A percentile compares a stretch with the other conserved stretches of the same genome.
phyloP scores from a whole-genome alignment of 1,139 yeast genomes.

The Sugiyamaella pinicola region DNA sequence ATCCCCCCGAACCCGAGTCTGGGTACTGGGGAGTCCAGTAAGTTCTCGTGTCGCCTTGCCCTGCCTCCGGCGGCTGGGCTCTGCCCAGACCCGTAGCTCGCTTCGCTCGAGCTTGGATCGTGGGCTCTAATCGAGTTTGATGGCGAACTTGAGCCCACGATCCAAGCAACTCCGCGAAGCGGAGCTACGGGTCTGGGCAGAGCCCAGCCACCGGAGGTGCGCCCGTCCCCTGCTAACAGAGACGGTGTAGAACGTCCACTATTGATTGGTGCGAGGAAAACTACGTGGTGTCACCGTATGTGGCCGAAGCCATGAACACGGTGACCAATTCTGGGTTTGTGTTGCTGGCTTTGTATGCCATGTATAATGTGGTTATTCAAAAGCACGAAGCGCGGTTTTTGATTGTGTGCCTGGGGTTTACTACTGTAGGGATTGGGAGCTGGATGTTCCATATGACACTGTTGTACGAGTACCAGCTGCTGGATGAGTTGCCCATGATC shows the following conservation, averaged over 20 bases:
- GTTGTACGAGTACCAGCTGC: slow-evolving; percentile 79
- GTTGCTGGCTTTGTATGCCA: slow-evolving; percentile 65
- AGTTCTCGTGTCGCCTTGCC: slow-evolving; percentile 20
- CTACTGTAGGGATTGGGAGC: slow-evolving; percentile 86
- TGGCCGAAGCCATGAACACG: slow-evolving; percentile 89
- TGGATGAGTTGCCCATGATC: slow-evolving; percentile 97
- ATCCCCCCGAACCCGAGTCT: slow-evolving; percentile 36
- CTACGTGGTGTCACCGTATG: slow-evolving; percentile 77
- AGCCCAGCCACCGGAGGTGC: slow-evolving; percentile 7
- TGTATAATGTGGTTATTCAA: slow-evolving; percentile 61
- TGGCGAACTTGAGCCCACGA: too few relatives aligned
- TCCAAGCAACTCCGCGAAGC: not conserved
- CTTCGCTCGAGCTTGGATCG: slow-evolving; percentile 38
- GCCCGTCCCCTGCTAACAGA: slow-evolving; percentile 2
- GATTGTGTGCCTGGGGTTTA: slow-evolving; percentile 74
- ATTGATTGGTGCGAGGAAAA: slow-evolving; percentile 98
- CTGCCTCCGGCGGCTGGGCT: slow-evolving; percentile 26
- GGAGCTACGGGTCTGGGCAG: slow-evolving; percentile 9
- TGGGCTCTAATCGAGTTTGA: slow-evolving; percentile 30
- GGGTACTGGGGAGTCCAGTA: slow-evolving; percentile 42
- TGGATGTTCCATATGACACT: slow-evolving; percentile 98
- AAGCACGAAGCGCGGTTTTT: slow-evolving; percentile 69
- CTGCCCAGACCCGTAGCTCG: slow-evolving; percentile 21
- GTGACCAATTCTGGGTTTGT: slow-evolving; percentile 72
- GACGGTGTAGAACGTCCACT: slow-evolving; percentile 55